These are phyloP conservation scores for Crepidotus variabilis DNA, from an alignment of 768 basidiomycete genomes.

Conservation along the genomic window DNA sequence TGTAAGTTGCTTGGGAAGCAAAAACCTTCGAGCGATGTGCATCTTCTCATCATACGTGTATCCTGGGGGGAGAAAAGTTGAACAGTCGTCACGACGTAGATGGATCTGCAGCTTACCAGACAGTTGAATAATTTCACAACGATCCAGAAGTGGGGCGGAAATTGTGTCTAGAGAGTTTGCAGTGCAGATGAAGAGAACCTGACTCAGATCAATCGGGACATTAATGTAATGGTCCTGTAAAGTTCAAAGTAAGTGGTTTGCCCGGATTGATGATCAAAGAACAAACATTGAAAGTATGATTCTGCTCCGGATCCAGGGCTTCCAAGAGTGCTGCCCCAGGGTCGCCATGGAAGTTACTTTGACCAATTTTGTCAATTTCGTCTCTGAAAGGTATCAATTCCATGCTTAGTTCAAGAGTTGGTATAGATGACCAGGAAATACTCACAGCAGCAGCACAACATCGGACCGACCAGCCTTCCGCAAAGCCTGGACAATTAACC, in stretches of 20 bases:
- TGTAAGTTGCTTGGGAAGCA: constrained; percentile 82
- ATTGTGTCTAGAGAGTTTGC: constrained; percentile 90
- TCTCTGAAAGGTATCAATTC: constrained; percentile 41
- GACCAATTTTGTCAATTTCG: constrained; percentile 90
- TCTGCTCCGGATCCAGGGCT: constrained; percentile 93
- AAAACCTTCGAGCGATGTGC: constrained; percentile 81
- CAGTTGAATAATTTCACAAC: constrained; percentile 84
- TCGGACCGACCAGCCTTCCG: constrained; percentile 80
- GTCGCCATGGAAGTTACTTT: constrained; percentile 88
- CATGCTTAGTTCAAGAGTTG: background rate
- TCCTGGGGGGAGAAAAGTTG: constrained; percentile 41
- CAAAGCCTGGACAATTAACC: constrained; percentile 81
- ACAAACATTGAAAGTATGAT: constrained; percentile 72
- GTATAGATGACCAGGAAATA: constrained; percentile 24
- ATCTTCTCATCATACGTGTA: constrained; percentile 92
- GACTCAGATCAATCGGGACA: constrained; percentile 82
- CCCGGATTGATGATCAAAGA: background rate
- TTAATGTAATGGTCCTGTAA: constrained; percentile 89
- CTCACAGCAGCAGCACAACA: constrained; percentile 69
- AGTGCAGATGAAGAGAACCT: constrained; percentile 90
- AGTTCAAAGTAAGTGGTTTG: background rate
- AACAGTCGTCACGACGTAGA: too few species aligned
- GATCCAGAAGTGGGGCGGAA: constrained; percentile 80
- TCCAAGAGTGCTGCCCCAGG: constrained; percentile 88
- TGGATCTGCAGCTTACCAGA: constrained; percentile 42